Conservation (phyloP, 805 yeast genomes). For the Spencermartinsiella europaea region DNA sequence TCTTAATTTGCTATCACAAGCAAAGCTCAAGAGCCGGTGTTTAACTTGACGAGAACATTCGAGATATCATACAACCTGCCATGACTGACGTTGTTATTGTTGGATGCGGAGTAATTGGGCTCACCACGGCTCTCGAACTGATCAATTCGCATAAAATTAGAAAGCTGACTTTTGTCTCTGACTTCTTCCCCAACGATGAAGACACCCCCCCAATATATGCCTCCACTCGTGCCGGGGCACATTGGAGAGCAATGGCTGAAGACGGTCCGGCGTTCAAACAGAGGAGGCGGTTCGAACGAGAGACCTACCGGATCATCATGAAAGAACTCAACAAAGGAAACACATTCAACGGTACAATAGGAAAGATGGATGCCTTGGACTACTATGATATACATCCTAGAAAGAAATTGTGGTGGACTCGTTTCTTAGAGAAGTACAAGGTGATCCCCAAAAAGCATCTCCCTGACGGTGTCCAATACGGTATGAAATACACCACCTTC, state of each 20-base stretch:
- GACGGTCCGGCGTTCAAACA: background rate
- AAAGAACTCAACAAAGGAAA: background rate
- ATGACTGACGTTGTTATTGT: slow-evolving; percentile 7
- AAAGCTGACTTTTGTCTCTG: background rate
- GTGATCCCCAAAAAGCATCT: background rate
- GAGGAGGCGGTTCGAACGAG: background rate
- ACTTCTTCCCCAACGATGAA: slow-evolving; percentile 3
- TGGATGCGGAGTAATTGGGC: slow-evolving; percentile 21
- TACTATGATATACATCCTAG: background rate
- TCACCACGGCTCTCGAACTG: slow-evolving; percentile 17
- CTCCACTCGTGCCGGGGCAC: slow-evolving; percentile 6
- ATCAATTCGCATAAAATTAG: background rate
- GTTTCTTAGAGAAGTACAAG: background rate
- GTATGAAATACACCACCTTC: slow-evolving; percentile 1
- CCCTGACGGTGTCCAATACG: slow-evolving; percentile 1
- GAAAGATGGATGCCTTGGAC: background rate
- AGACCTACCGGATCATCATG: background rate
- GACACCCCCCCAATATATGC: slow-evolving; percentile 4
- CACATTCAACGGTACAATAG: background rate
- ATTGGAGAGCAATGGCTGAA: slow-evolving; percentile 2
- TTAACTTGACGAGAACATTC: too few species aligned
- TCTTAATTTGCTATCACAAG: too few species aligned
- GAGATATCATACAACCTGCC: too few species aligned
- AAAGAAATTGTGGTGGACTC: background rate
- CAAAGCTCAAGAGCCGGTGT: too few species aligned